Evolutionary conservation across 2,329 filamentous ascomycete species (phyloP).

Genomic region (Fusarium pseudocircinatum): DNA sequence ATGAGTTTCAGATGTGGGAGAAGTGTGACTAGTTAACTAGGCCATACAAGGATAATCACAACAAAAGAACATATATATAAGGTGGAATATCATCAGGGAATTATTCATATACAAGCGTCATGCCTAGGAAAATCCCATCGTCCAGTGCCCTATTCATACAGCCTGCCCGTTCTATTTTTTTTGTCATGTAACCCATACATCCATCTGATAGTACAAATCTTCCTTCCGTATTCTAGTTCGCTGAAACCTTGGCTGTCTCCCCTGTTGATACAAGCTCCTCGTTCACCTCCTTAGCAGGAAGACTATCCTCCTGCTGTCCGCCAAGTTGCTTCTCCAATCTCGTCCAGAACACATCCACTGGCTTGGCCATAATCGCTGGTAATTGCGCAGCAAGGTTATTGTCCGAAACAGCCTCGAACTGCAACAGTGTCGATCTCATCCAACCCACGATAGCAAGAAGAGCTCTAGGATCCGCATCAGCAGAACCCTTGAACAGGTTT

Average conservation of each 20-base stretch:
- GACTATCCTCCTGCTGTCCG: conserved; percentile 42
- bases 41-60: neutral
- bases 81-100: conserved; percentile 32
- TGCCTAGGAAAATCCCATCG: conserved; percentile 2
- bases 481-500: conserved; percentile 83
- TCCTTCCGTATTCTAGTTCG: conserved; percentile 23
- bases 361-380: conserved; percentile 48
- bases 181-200: conserved; percentile 15
- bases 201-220: conserved; percentile 41
- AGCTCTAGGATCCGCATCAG: conserved; percentile 60
- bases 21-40: conserved; percentile 47
- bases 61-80: conserved; percentile 5
- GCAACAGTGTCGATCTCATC: conserved; percentile 60
- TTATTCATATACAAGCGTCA: conserved; percentile 30
- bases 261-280: conserved; percentile 15
- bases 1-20: conserved; percentile 81
- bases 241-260: conserved; percentile 31
- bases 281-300: conserved; percentile 31
- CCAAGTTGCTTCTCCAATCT: conserved; percentile 53
- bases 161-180: conserved; percentile 17
- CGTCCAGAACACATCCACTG: conserved; percentile 57
- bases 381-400: conserved; percentile 48
- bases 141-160: conserved; percentile 36
- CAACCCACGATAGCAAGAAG: conserved; percentile 66
- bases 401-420: conserved; percentile 62